Conservation (phyloP, 768 basidiomycete species). For the Coprinopsis marcescibilis region DNA sequence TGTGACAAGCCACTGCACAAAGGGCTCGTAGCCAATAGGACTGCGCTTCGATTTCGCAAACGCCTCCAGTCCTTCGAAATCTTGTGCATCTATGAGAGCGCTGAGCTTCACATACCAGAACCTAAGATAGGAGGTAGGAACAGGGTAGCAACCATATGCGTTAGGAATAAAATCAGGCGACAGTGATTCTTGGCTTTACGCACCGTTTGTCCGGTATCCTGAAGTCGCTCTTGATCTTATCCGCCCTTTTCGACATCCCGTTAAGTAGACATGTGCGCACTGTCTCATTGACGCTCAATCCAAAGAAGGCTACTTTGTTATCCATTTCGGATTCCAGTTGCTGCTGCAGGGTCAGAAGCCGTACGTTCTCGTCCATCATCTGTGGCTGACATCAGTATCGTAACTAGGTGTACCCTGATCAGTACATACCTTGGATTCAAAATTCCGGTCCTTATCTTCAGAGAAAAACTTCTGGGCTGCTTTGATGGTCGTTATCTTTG, state of each 20-base stretch:
- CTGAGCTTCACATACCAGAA: constrained; percentile 94
- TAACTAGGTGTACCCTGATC: neutral
- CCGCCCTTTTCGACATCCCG: constrained; percentile 80
- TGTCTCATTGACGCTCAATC: constrained; percentile 82
- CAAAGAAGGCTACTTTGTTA: constrained; percentile 75
- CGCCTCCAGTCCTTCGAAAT: constrained; percentile 81
- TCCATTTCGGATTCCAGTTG: constrained; percentile 83
- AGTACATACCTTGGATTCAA: constrained; percentile 77
- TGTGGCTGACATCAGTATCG: constrained; percentile 24
- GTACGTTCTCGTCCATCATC: constrained; percentile 88
- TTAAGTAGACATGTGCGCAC: constrained; percentile 72
- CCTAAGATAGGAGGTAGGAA: constrained; percentile 32
- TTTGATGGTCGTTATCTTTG: constrained; percentile 68
- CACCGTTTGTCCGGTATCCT: constrained; percentile 94
- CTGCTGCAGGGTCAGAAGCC: constrained; percentile 77
- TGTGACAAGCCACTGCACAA: constrained; percentile 73
- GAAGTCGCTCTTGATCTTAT: constrained; percentile 84
- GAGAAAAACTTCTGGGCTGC: constrained; percentile 89
- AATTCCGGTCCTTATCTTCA: constrained; percentile 86
- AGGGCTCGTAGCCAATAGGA: constrained; percentile 93
- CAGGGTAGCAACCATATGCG: neutral
- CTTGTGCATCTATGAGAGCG: constrained; percentile 68
- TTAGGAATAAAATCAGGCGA: neutral
- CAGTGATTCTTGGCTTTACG: constrained; percentile 14
- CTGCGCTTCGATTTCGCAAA: constrained; percentile 86